These are phyloP conservation scores for Fusarium bulbicola DNA, from an alignment of 2,329 filamentous ascomycete species.

Conservation along the genomic window DNA sequence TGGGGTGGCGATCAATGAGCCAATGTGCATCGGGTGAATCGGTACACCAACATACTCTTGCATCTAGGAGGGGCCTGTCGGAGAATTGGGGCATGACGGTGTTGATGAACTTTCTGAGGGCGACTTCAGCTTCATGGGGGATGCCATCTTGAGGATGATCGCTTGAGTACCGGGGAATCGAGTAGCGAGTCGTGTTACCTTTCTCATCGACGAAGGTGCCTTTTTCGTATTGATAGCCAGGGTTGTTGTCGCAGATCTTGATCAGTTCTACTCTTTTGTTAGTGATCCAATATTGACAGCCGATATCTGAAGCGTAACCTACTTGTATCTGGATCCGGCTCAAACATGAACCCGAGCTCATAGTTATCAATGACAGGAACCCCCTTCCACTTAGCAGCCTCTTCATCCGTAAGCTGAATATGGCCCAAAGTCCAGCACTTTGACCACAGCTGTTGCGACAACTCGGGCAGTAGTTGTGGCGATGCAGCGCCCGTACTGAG, in stretches of 20 bases:
- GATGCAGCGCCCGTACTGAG: slow-evolving; percentile 3
- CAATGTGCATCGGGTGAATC: slow-evolving; percentile 8
- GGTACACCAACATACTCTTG: neutral
- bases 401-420: neutral
- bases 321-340: slow-evolving; percentile 4
- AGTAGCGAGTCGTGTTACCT: neutral
- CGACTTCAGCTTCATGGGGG: neutral
- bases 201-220: neutral
- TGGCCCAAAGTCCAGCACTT: slow-evolving; percentile 5
- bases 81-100: slow-evolving; percentile 9
- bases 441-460: neutral
- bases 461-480: neutral
- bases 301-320: neutral
- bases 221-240: neutral
- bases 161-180: slow-evolving; percentile 1
- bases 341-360: slow-evolving; percentile 18
- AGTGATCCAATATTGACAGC: no score
- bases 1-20: slow-evolving; percentile 1
- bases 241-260: slow-evolving; percentile 13
- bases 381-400: neutral
- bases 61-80: neutral
- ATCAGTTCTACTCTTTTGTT: no score
- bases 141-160: neutral
- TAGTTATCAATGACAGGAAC: neutral
- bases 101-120: neutral